Evolutionary conservation across 2,329 filamentous ascomycete species (phyloP).

Genomic region (Nemania serpens): DNA sequence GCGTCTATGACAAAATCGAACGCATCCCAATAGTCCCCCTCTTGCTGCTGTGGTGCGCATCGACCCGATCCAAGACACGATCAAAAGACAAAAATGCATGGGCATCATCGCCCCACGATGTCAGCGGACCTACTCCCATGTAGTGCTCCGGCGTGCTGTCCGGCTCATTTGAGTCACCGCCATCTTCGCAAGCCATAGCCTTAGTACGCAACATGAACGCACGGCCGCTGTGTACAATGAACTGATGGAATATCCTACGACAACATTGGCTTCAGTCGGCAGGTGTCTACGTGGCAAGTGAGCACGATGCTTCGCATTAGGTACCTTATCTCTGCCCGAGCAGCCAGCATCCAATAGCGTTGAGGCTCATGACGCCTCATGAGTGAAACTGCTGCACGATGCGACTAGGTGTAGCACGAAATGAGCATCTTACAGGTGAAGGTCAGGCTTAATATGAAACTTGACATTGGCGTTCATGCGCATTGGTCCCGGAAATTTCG

Average conservation of each 20-base stretch:
- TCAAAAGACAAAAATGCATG: conserved; percentile 7
- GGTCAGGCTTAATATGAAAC: conserved; percentile 24
- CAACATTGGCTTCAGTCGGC: conserved; percentile 12
- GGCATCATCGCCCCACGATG: conserved; percentile 6
- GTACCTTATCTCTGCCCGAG: conserved; percentile 10
- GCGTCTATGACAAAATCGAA: conserved; percentile 5
- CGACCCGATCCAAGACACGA: neutral
- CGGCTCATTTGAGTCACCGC: conserved; percentile 1
- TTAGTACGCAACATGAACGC: neutral
- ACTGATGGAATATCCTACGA: conserved; percentile 18
- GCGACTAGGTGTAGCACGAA: conserved; percentile 8
- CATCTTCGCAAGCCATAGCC: conserved; percentile 5
- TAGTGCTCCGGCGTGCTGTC: conserved; percentile 13
- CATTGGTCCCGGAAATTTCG: conserved; percentile 17
- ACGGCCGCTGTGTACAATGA: conserved; percentile 11
- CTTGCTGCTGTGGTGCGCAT: conserved; percentile 8
- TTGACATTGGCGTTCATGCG: conserved; percentile 24
- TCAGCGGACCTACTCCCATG: conserved; percentile 12
- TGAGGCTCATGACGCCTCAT: neutral
- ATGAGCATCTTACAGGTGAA: conserved; percentile 1
- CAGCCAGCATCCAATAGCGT: conserved; percentile 15
- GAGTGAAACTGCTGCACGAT: conserved; percentile 18
- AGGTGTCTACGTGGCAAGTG: conserved; percentile 24
- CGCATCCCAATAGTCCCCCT: no score
- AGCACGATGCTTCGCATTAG: conserved; percentile 21